Evolutionary conservation across 78 protist species (phyloP), one percentile per base, ranked within the genome.

Genomic region (Chrysochromulina parva): DNA sequence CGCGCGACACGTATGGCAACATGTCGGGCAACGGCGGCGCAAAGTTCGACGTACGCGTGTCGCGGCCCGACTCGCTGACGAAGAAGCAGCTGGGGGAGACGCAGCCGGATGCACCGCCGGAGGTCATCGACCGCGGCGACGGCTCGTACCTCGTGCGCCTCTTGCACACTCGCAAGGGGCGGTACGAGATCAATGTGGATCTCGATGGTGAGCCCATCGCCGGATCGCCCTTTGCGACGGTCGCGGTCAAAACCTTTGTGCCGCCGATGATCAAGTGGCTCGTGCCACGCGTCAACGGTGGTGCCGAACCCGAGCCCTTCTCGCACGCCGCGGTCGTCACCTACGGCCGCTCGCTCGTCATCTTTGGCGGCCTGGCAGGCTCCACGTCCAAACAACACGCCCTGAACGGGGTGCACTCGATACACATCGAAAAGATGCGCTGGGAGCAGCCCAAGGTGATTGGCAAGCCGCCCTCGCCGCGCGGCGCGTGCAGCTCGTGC

Each of bases 1-100:
- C 73, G 73, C 73, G 73, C 73, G 73, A 66, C 73, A 66, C 73
- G 73, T 66, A 66, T 19, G 73, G 73, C 38, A 66, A 24, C 38
- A 26, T 66, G 47, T 7, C 73, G 73, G 47, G 73, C 17, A 66
- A 66, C 73, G 73, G 73, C 7, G 73, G 73, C 73, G 73, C 19
- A 11, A 6, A 7, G 7, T 66, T 66, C 73, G 9, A 1, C 17
- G 38, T 66, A 14, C 26, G 38, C 17, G 13, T 58, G 24, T 58
- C 62, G 24, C 24, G 24, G 62, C 62, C 62, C 7, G 62, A 58
- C 62, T 14, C 7, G 24, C 13, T 14, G 24, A 58, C 62, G 62
- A 7, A 58, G 62, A 58, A 58, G 62, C 62, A 58, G 62, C 62
- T 58, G 62, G 47, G 11, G 24, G 47, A 66, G 73, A 14, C 7